phyloP scores from a whole-genome alignment of 2,329 filamentous ascomycete genomes.

The Paracamarosporium sp. region DNA sequence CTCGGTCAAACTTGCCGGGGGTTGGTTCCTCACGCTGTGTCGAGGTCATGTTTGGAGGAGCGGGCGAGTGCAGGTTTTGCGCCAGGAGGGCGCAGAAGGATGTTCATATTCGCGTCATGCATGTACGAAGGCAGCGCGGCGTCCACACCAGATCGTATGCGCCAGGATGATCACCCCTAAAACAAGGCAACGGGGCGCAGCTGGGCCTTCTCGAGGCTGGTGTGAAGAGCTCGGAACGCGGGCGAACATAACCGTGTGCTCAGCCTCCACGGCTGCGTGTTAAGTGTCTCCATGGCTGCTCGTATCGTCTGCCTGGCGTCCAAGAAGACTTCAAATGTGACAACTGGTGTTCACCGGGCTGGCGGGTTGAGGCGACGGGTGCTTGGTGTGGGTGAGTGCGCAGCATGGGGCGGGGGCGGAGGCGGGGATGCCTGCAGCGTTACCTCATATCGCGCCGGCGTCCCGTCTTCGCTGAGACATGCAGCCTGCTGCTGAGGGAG shows the following conservation, averaged over 20 bases:
- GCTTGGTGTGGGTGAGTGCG: not conserved
- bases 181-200: slow-evolving; percentile 12
- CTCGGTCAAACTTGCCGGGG: slow-evolving; percentile 3
- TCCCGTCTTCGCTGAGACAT: not conserved
- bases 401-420: too few relatives aligned
- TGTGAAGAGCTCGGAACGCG: not conserved
- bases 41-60: not conserved
- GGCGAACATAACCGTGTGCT: not conserved
- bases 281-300: not conserved
- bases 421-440: not conserved
- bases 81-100: not conserved
- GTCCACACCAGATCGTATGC: not conserved
- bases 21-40: slow-evolving; percentile 3
- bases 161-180: not conserved
- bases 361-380: not conserved
- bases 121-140: not conserved
- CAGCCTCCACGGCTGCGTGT: slow-evolving; percentile 3
- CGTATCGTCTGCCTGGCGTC: not conserved
- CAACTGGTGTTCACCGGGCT: not conserved
- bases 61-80: not conserved
- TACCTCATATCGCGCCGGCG: slow-evolving; percentile 2
- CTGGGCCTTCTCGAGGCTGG: not conserved
- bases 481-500: not conserved
- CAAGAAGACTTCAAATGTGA: too few relatives aligned
- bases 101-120: not conserved